Conservation (phyloP, 1,139 yeast species). For the Scheffersomyces lignicola region DNA sequence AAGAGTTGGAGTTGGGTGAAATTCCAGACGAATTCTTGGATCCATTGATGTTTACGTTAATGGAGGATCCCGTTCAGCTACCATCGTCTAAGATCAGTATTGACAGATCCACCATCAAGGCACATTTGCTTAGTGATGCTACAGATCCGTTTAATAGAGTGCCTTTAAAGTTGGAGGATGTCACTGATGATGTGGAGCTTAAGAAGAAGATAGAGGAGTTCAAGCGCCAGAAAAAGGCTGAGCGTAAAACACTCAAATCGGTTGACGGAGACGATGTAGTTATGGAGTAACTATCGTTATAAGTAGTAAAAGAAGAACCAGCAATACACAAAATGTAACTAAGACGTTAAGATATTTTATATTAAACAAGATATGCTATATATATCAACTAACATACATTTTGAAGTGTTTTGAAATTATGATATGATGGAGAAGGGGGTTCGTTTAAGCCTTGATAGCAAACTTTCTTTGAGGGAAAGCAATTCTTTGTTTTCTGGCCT, state of each 20-base stretch:
- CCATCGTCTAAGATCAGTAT: conserved; percentile 84
- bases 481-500: conserved; percentile 86
- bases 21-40: conserved; percentile 96
- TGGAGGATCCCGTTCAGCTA: conserved; percentile 93
- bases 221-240: conserved; percentile 38
- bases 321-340: conserved; percentile 4
- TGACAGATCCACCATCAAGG: conserved; percentile 88
- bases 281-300: conserved; percentile 15
- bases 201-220: conserved; percentile 61
- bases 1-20: conserved; percentile 87
- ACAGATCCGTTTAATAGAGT: conserved; percentile 96
- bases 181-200: conserved; percentile 70
- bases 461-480: conserved; percentile 99
- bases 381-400: conserved; percentile 2
- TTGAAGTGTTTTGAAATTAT: neutral
- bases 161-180: conserved; percentile 88
- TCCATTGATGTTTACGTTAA: conserved; percentile 91
- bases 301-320: neutral
- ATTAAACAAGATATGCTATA: conserved; percentile 11
- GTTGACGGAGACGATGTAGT: conserved; percentile 16
- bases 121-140: conserved; percentile 89
- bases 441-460: conserved; percentile 93
- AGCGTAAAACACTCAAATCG: conserved; percentile 10
- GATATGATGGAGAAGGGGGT: neutral
- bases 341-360: conserved; percentile 11